Conservation (phyloP, 345 rosid species). For the Rhodamnia rubescens region DNA sequence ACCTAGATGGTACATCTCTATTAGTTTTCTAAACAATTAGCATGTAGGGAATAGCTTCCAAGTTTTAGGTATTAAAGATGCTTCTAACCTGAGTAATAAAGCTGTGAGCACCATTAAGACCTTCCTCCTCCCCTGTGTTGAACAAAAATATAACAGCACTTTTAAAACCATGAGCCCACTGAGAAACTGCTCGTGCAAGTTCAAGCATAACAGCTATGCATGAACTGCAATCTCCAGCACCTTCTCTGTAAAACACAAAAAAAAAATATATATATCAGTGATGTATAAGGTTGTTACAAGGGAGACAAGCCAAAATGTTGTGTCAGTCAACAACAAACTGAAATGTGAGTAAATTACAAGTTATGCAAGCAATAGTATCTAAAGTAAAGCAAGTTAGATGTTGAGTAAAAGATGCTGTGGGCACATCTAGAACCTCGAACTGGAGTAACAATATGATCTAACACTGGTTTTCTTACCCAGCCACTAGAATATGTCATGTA, state of each 20-base stretch:
- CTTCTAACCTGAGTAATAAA: constrained; percentile 80
- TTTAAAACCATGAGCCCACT: constrained; percentile 92
- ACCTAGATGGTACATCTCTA: neutral
- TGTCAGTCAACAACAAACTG: neutral
- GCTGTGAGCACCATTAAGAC: constrained; percentile 96
- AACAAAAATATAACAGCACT: constrained; percentile 76
- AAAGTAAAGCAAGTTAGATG: neutral
- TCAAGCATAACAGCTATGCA: constrained; percentile 95
- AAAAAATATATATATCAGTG: neutral
- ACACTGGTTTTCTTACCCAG: neutral
- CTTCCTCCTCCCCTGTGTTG: constrained; percentile 96
- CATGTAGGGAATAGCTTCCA: neutral
- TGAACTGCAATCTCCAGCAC: constrained; percentile 98
- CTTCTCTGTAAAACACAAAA: constrained; percentile 43
- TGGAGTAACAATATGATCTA: neutral
- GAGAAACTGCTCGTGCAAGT: constrained; percentile 88
- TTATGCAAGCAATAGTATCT: neutral
- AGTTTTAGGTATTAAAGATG: neutral
- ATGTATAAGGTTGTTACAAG: neutral
- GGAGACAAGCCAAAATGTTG: neutral
- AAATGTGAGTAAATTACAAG: neutral
- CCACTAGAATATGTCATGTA: neutral
- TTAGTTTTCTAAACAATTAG: neutral
- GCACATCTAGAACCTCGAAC: neutral
- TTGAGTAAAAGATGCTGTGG: neutral